Conservation (phyloP, 208 protist genomes). For the Trypanosoma conorhini region DNA sequence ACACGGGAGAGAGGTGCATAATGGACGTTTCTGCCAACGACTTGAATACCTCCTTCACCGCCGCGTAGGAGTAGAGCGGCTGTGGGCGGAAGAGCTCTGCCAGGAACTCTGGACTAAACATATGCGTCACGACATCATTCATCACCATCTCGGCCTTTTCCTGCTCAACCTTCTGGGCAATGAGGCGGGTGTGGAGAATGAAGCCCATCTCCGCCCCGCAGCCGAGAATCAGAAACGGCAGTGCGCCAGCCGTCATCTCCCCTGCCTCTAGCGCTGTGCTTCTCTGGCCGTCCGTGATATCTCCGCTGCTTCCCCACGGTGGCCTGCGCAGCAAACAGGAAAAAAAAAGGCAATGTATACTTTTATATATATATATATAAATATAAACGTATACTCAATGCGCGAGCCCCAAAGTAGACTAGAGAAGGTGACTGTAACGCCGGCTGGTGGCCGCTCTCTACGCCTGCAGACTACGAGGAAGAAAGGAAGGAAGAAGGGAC, state of each 20-base stretch:
- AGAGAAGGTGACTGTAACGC: no score
- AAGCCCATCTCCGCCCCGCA: constrained; percentile 94
- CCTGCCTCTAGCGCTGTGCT: not conserved
- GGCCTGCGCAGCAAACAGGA: not conserved
- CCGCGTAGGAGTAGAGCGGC: constrained; percentile 56
- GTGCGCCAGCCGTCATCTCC: constrained; percentile 62
- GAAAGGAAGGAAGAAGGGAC: not conserved
- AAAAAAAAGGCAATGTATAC: no score
- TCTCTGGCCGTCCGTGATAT: not conserved
- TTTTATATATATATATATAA: no score
- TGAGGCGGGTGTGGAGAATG: constrained; percentile 87
- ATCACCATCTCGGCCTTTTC: constrained; percentile 56
- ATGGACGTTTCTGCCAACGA: constrained; percentile 81
- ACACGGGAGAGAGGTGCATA: constrained; percentile 84
- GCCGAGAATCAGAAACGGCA: constrained; percentile 92
- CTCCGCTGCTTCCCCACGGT: not conserved
- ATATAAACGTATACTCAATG: not conserved
- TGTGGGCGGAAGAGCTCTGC: constrained; percentile 87
- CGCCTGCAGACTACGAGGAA: no score
- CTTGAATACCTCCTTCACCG: constrained; percentile 74
- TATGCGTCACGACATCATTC: constrained; percentile 70
- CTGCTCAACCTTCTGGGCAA: constrained; percentile 69
- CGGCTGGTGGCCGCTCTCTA: no score
- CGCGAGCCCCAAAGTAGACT: no score
- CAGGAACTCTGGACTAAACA: constrained; percentile 81